Evolutionary conservation across 306 rosid species (phyloP), one percentile per base, ranked within the genome.

Genomic region (Ammopiptanthus mongolicus): DNA sequence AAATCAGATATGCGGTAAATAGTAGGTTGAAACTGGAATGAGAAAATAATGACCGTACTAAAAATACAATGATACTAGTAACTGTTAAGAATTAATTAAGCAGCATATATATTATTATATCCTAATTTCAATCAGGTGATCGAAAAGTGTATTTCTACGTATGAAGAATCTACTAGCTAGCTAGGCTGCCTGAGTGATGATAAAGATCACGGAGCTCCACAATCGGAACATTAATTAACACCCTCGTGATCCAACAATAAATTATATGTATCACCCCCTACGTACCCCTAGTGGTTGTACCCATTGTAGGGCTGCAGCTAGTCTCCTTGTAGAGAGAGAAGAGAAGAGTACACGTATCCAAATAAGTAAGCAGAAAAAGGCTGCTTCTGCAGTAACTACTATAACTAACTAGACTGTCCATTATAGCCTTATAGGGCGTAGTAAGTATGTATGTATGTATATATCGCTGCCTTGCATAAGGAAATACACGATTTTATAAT

Each of bases 311-410:
- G 21, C 39, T 18, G 47, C 42, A 72, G 28, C 25, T 18, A 55
- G 41, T 55, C 1, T 7, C 53, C 21, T 10, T 71, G 41, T 55
- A 14, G 28, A 21, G 65, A 19, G 52, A 22, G n/a, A 61, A 19
- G 51, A n/a, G 17, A 50, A 37, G 11, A 29, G 61, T 51, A 71
- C 28, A 19, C 46, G 53, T 58, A 44, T 58, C 66, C 69, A 71
- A 70, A 28, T 28, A 63, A 63, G 78, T 23, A 76, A 73, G 50
- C 52, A 73, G 48, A 34, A 65, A 65, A 82, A 78, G 50, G 19
- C 80, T 66, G 80, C 63, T 60, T 61, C 68, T 73, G 31, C 79
- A 37, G 66, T 72, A 12, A 68, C 73, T 73, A 68, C 73, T 73
- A 74, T 23, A 41, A 25, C 10, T 59, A 73, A 75, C 74, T 52